Evolutionary conservation across 2,329 filamentous ascomycete genomes (phyloP), one percentile per base, ranked within the genome.

Genomic region (Paecilomyces dactylethromorphus): DNA sequence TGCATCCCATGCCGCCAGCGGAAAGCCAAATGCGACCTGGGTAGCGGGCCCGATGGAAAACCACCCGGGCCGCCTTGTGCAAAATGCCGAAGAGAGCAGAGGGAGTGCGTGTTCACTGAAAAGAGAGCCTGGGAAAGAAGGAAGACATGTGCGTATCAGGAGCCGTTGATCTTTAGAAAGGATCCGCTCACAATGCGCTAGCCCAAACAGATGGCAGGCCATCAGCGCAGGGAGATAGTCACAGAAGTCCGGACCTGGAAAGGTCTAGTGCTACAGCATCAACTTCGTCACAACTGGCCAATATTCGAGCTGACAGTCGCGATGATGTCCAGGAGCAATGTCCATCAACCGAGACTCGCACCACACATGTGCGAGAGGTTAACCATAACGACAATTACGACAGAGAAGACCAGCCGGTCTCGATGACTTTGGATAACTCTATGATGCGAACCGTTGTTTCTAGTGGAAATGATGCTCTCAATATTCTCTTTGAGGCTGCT

Each of bases 21-120:
- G 56, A 82, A 82, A 69, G 78, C 80, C 55, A 81, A 80, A 68
- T 82, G 80, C 62, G 79, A 82, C 45, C 67, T 81, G 26, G 75
- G 75, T 6, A 66, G 64, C 11, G 75, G 73, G 3, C 63, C 75
- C 58, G 74, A 74, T 59, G 77, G 79, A 26, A 67, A 68, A 53
- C 65, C 70, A 31, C 63, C 70, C 57, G 72, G 72, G 11, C 73
- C 73, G 51, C 73, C 79, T 32, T 82, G 80, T 65, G 75, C 78
- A 53, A 70, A 79, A 66, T 82, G 80, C 66, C 75, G 77, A 59
- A 73, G 80, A 55, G 79, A 82, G 63, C 78, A 81, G 72, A 74
- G 78, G 63, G 74, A 79, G 61, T 82, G 80, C 64, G 68, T 80
- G 3, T 82, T 82, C 59, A 74, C 72, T 33, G 74, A 76, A 63